Base-by-base conservation (phyloP, 306 rosid species). In the Delonix regia region DNA sequence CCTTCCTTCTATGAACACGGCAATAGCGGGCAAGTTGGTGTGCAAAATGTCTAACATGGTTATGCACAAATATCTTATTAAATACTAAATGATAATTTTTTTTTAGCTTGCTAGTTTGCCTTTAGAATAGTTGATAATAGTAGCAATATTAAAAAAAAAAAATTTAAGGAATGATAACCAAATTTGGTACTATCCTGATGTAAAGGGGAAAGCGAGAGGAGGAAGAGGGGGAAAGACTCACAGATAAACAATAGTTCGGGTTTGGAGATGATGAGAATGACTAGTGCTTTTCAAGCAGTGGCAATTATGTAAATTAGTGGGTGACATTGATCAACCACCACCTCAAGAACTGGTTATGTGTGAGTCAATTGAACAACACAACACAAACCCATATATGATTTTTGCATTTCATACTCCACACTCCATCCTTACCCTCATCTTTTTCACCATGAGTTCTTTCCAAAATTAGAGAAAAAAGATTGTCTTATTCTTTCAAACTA, bases 211-310 rank as follows among this genome's bases (percentile, higher is more conserved):
- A 78, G 75, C 25, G 78, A 80, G 57, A 27, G 74, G 39, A 15
- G 71, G 49, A 44, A 49, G 33, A 68, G 28, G 47, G 45, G 65
- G 71, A 44, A 65, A 62, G 56, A 59, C 25, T 33, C 57, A 69
- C 56, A 33, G 47, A 57, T 15, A 28, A 36, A 41, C 52, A 56
- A 39, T 42, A 8, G 62, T 70, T 4, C 1, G 57, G 57, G 0
- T 18, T 18, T n/a, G 57, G 1, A 30, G 53, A 16, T 6, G 74
- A 80, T 74, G 86, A 84, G 80, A 78, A 77, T 44, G 68, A 55
- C n/a, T 27, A 69, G 61, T 45, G 76, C 52, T 41, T 84, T 27
- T 48, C 80, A 60, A 39, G 75, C 28, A 27, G 13, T 55, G 66
- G 38, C 74, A 33, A 28, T 28, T 18, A 19, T 2, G 28, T 47